phyloP scores from a whole-genome alignment of 176 grass and related monocot species.

The Ampelocalamus luodianensis region DNA sequence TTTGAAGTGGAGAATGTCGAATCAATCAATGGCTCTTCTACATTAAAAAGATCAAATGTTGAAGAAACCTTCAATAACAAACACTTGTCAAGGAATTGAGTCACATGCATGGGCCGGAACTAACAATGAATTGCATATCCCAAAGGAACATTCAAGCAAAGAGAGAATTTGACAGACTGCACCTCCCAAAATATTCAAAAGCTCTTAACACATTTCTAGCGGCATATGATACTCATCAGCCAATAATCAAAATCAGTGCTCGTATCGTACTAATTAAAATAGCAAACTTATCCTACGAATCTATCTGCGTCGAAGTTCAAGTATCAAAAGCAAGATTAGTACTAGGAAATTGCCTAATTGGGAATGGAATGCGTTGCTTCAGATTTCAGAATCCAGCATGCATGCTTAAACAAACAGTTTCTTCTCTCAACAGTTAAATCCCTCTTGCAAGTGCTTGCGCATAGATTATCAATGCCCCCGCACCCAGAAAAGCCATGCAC shows the following conservation, averaged over 20 bases:
- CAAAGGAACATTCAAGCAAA: neutral
- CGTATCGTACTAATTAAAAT: neutral
- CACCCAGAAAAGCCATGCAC: neutral
- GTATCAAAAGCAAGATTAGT: neutral
- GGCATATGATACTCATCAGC: neutral
- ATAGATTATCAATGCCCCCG: neutral
- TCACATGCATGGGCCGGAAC: neutral
- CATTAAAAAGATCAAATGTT: neutral
- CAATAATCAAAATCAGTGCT: neutral
- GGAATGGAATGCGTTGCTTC: neutral
- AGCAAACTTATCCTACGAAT: neutral
- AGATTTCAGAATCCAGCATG: neutral
- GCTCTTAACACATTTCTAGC: neutral
- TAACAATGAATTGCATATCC: neutral
- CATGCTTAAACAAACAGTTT: neutral
- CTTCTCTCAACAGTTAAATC: neutral
- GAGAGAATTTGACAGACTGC: neutral
- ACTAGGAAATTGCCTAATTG: constrained; percentile 18
- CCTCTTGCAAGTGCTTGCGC: neutral
- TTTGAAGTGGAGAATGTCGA: neutral
- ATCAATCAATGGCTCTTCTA: neutral
- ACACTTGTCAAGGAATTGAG: neutral
- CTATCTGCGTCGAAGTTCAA: neutral
- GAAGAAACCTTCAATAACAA: neutral
- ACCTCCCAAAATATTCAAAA: neutral